Conservation (phyloP, 129 eudicot genomes). For the Flaveria robusta region DNA sequence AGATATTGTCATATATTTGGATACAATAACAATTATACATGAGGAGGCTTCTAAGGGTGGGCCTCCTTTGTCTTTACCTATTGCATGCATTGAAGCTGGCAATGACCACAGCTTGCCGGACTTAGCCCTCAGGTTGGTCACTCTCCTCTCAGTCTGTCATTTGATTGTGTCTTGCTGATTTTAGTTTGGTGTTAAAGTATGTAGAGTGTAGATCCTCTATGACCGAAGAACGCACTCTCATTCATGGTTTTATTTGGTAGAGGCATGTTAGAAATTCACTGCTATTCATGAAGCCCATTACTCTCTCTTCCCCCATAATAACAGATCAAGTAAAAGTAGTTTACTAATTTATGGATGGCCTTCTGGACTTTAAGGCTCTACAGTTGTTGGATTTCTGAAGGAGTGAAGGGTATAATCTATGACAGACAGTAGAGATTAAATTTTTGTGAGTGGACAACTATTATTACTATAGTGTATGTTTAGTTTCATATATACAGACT, state of each 20-base stretch:
- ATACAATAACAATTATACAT: constrained; percentile 82
- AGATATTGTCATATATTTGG: constrained; percentile 80
- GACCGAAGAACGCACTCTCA: constrained; percentile 13
- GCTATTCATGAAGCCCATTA: constrained; percentile 21
- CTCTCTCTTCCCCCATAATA: not conserved
- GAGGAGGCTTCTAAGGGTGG: constrained; percentile 89
- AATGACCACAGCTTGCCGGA: constrained; percentile 74
- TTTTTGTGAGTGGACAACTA: too few species aligned
- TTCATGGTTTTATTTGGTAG: constrained; percentile 19
- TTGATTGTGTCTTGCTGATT: not conserved
- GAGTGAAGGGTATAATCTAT: not conserved
- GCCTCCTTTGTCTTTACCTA: constrained; percentile 73
- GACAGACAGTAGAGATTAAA: not conserved
- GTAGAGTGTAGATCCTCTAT: constrained; percentile 21
- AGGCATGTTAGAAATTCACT: constrained; percentile 21
- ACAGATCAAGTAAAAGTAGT: constrained; percentile 17
- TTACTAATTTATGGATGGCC: constrained; percentile 18
- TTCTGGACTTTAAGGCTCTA: constrained; percentile 28
- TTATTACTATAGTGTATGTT: too few species aligned
- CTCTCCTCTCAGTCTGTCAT: constrained; percentile 17
- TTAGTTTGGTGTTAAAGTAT: not conserved
- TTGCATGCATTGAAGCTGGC: constrained; percentile 88
- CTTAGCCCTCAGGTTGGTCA: constrained; percentile 91
- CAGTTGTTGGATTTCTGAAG: constrained; percentile 9
- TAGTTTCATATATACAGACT: too few species aligned